Conservation (phyloP, 331 rosid species). For the Malus hybrid region DNA sequence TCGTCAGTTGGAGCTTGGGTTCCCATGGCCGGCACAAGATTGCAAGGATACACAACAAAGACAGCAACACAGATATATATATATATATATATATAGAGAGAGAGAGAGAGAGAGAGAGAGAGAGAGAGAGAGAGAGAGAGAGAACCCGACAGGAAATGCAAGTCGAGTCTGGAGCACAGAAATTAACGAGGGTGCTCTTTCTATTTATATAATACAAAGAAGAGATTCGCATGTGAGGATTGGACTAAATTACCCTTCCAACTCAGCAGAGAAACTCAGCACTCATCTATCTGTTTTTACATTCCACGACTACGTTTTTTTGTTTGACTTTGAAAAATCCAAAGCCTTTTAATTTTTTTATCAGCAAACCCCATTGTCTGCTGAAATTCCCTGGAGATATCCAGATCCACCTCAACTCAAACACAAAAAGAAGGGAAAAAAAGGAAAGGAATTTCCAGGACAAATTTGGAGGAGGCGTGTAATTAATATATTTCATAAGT, state of each 20-base stretch:
- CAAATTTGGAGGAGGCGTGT: no score
- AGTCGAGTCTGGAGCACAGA: not conserved
- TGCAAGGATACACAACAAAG: not conserved
- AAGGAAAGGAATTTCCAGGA: no score
- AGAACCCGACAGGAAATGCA: not conserved
- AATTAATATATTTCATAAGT: no score
- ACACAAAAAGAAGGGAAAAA: no score
- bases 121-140: not conserved
- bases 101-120: no score
- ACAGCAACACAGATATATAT: not conserved
- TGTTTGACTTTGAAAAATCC: no score
- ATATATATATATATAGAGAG: no score
- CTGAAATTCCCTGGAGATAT: no score
- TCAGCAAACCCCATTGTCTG: no score
- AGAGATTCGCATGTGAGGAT: not conserved
- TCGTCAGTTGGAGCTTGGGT: slow-evolving; percentile 32
- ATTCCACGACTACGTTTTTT: not conserved
- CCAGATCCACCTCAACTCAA: no score
- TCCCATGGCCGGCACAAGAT: slow-evolving; percentile 38
- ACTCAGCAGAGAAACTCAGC: not conserved
- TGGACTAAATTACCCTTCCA: not conserved
- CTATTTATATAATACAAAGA: not conserved
- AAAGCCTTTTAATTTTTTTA: no score
- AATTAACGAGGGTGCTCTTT: not conserved
- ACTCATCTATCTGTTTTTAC: no score